Percentiles rank a stretch among this genome's conserved stretches.
Evolutionary conservation across 768 basidiomycete species (phyloP).

Genomic region (Rhizopogon roseolus): DNA sequence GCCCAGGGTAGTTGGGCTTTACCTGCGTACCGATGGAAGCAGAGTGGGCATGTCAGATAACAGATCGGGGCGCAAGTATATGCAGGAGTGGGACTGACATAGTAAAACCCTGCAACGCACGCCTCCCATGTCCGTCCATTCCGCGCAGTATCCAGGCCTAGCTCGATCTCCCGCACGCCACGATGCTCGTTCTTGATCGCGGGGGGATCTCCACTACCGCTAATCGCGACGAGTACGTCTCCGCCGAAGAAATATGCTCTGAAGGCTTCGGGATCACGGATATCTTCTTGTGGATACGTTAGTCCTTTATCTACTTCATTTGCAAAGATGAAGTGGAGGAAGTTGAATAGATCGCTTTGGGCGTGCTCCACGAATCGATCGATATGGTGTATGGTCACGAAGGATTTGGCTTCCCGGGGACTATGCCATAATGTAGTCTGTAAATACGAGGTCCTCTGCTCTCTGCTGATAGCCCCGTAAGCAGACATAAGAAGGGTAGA

Average conservation of each 20-base stretch:
- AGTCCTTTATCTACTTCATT: slow-evolving; percentile 68
- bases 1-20: slow-evolving; percentile 87
- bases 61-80: slow-evolving; percentile 1
- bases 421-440: slow-evolving; percentile 46
- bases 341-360: slow-evolving; percentile 50
- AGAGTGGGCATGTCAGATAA: slow-evolving; percentile 1
- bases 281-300: slow-evolving; percentile 84
- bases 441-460: slow-evolving; percentile 23
- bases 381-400: slow-evolving; percentile 33
- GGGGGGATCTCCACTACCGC: slow-evolving; percentile 13
- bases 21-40: slow-evolving; percentile 33
- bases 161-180: slow-evolving; percentile 12
- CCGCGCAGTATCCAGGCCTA: slow-evolving; percentile 39
- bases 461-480: slow-evolving; percentile 57
- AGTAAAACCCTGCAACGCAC: slow-evolving; percentile 74
- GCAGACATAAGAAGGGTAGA: slow-evolving; percentile 49
- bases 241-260: slow-evolving; percentile 73
- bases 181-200: slow-evolving; percentile 11
- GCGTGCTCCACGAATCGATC: slow-evolving; percentile 21
- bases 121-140: slow-evolving; percentile 58
- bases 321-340: slow-evolving; percentile 62
- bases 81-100: slow-evolving; percentile 40
- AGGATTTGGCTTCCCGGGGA: slow-evolving; percentile 16
- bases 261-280: slow-evolving; percentile 51
- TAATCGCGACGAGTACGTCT: slow-evolving; percentile 70